Conservation (phyloP, 306 rosid genomes). For the Quercus gilva region DNA sequence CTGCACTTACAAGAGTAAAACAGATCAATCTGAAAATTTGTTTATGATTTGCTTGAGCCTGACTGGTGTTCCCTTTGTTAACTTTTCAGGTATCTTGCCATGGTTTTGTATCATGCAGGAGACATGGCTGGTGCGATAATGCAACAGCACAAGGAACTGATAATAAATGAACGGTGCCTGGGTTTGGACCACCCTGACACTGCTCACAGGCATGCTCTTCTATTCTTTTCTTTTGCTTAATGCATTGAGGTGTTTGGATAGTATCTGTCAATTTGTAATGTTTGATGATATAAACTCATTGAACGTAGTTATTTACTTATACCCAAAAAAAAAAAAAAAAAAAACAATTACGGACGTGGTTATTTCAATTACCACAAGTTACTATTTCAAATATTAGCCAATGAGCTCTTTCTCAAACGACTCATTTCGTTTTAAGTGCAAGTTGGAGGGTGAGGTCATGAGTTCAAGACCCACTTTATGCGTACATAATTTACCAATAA, state of each 20-base stretch:
- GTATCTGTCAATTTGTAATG: not conserved
- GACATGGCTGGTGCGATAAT: slow-evolving; percentile 97
- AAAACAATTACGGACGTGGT: not conserved
- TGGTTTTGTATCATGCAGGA: slow-evolving; percentile 98
- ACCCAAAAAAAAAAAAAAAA: too few relatives aligned
- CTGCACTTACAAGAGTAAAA: not conserved
- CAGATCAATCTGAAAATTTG: not conserved
- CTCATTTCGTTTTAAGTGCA: too few relatives aligned
- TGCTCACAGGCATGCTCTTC: slow-evolving; percentile 78
- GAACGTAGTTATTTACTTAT: not conserved
- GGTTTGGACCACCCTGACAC: slow-evolving; percentile 99
- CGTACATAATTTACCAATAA: too few relatives aligned
- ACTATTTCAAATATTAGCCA: not conserved
- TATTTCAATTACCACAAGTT: not conserved
- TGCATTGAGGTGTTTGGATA: too few relatives aligned
- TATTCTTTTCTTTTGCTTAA: slow-evolving; percentile 10
- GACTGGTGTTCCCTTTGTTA: slow-evolving; percentile 1
- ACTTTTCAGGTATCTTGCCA: slow-evolving; percentile 93
- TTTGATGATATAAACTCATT: not conserved
- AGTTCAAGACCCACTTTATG: too few relatives aligned
- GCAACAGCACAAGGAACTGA: slow-evolving; percentile 96
- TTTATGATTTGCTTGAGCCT: not conserved
- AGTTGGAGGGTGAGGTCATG: too few relatives aligned
- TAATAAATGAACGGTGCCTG: slow-evolving; percentile 93
- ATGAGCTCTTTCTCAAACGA: too few relatives aligned